Base-by-base conservation (phyloP, 2,329 filamentous ascomycete genomes). In the Cercospora brassicicola region DNA sequence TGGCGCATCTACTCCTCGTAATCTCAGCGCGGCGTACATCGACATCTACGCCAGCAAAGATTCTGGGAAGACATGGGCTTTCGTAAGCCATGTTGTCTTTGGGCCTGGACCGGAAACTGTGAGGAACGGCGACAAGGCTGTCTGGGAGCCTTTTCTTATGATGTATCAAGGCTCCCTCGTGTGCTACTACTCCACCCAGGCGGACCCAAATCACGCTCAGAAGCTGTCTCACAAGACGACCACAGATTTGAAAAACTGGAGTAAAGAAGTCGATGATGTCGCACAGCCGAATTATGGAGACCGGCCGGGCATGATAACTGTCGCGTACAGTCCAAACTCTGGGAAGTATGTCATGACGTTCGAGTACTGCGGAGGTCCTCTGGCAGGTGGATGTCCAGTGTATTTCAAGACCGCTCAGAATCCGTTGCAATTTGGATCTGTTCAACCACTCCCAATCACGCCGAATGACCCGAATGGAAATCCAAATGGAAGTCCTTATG, bases 31-130 rank as follows among this genome's bases (percentile, higher is more conserved):
- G 67, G 91, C 90, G 0, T 83, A 89, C 70, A 89, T 92, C 59
- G 90, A 91, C 69, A 80, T 92, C 7, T 92, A 92, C 74, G 89
- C 88, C 7, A 88, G 85, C 55, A 81, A 77, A 7, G 88, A 92
- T 75, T 79, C 81, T 55, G 90, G 89, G 6, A 73, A 56, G 13
- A 88, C 84, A 1, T 92, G 90, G 90, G 79, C 85, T 26, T 92
- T 91, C 72, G 85, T 91, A 60, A 89, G 86, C 66, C 85, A 88
- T 69, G 86, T 92, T 57, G 89, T 89, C 0, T 80, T 81, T 1
- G 90, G 90, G 30, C 36, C 36, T 8, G 36, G 36, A n/a, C 36
- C 36, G 7, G 36, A 39, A 6, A 39, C 36, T 39, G 36, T 39
- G 15, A 13, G 5, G 5, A 39, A 39, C 15, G 36, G 36, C 36